Percentiles rank a stretch among this genome's conserved stretches.
Evolutionary conservation across 169 alveolate species (phyloP).

Genomic region (Cyclospora cayetanensis): DNA sequence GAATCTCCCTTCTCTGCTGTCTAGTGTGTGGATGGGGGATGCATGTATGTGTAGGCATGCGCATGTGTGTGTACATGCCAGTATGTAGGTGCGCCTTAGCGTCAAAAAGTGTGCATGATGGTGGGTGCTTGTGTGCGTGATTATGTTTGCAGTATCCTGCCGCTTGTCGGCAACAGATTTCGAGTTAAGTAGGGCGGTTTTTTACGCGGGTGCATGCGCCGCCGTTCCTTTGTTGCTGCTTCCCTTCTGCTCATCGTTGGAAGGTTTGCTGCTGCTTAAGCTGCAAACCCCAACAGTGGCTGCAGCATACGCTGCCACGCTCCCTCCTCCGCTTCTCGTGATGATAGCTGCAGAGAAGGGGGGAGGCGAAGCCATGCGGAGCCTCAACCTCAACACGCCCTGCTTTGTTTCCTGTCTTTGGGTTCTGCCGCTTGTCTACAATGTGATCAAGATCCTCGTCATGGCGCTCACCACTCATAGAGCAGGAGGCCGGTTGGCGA

Average conservation of each 20-base stretch:
- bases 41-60: background rate
- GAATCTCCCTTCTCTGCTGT: too few species aligned
- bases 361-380: background rate
- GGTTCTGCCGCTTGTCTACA: constrained; percentile 44
- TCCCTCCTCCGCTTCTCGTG: background rate
- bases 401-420: background rate
- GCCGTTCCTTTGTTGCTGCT: background rate
- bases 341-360: background rate
- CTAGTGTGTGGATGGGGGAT: too few species aligned
- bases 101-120: background rate
- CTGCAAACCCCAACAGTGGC: background rate
- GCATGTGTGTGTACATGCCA: background rate
- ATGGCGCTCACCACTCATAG: too few species aligned
- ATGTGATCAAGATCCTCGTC: background rate
- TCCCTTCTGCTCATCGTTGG: background rate
- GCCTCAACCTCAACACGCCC: background rate
- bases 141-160: background rate
- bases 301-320: background rate
- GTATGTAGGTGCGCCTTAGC: background rate
- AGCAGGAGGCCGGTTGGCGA: too few species aligned
- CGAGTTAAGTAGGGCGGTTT: background rate
- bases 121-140: background rate
- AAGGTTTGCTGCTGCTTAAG: background rate
- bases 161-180: background rate
- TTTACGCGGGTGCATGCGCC: background rate